Conservation (phyloP, 2,329 filamentous ascomycete genomes). For the Orbilia brochopaga region DNA sequence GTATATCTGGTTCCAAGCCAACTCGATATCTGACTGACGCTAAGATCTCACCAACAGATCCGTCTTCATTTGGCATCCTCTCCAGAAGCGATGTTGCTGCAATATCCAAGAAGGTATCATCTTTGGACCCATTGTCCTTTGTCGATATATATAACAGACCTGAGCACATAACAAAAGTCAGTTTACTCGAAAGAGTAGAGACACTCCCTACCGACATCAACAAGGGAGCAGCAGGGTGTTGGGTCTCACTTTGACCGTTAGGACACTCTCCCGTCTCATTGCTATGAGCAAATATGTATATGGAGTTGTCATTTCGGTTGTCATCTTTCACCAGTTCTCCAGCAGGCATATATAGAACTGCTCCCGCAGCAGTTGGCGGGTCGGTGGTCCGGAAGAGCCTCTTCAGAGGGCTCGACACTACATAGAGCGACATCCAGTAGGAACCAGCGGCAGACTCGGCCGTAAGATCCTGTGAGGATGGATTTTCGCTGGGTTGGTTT, state of each 20-base stretch:
- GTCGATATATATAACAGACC: slow-evolving; percentile 40
- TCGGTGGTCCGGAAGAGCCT: slow-evolving; percentile 23
- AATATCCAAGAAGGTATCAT: slow-evolving; percentile 8
- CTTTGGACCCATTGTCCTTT: slow-evolving; percentile 8
- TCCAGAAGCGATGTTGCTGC: slow-evolving; percentile 26
- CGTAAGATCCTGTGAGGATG: slow-evolving; percentile 64
- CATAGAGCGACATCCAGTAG: slow-evolving; percentile 63
- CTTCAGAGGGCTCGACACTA: slow-evolving; percentile 54
- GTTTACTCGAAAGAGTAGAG: too few relatives aligned
- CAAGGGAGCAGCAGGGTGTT: slow-evolving; percentile 1
- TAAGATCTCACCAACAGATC: slow-evolving; percentile 14
- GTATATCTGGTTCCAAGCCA: not conserved
- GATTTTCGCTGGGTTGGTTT: slow-evolving; percentile 73
- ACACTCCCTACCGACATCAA: not conserved
- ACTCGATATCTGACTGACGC: slow-evolving; percentile 18
- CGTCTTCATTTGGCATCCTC: slow-evolving; percentile 18
- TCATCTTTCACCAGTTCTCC: slow-evolving; percentile 51
- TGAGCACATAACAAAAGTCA: slow-evolving; percentile 3
- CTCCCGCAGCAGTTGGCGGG: slow-evolving; percentile 25
- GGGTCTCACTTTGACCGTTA: slow-evolving; percentile 80
- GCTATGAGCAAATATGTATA: slow-evolving; percentile 75
- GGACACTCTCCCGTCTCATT: slow-evolving; percentile 94
- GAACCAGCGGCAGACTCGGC: slow-evolving; percentile 57
- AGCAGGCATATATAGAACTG: slow-evolving; percentile 53
- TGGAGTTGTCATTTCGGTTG: slow-evolving; percentile 59